phyloP scores from a whole-genome alignment of 2,329 filamentous ascomycete genomes.

The Penicillium occitanis region DNA sequence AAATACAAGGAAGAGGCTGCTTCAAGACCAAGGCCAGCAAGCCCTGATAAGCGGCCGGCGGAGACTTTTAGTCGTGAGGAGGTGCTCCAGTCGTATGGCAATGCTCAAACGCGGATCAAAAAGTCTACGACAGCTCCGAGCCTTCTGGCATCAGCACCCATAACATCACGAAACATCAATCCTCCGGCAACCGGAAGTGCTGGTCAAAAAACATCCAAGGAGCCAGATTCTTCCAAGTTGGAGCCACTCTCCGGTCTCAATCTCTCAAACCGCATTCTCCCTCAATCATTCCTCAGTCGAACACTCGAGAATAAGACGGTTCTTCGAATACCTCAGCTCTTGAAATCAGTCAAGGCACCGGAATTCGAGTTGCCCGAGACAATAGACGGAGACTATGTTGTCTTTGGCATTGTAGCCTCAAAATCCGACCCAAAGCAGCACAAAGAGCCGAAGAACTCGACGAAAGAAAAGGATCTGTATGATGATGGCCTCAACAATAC shows the following conservation, averaged over 20 bases:
- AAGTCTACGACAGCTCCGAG: conserved; percentile 39
- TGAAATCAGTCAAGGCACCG: conserved; percentile 78
- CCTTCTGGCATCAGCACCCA: conserved; percentile 22
- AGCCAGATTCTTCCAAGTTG: conserved; percentile 62
- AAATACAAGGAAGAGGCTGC: conserved; percentile 42
- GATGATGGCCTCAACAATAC: conserved; percentile 56
- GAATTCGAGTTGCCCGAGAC: conserved; percentile 72
- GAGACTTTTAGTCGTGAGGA: conserved; percentile 65
- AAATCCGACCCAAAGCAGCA: conserved; percentile 78
- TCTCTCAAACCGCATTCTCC: conserved; percentile 76
- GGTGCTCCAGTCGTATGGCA: conserved; percentile 45
- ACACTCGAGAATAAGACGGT: conserved; percentile 75
- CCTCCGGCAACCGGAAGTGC: conserved; percentile 25
- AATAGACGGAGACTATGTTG: conserved; percentile 82
- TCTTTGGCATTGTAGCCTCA: conserved; percentile 81
- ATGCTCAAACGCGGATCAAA: conserved; percentile 32
- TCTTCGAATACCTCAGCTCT: conserved; percentile 74
- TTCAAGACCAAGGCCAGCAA: conserved; percentile 38
- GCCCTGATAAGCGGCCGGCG: conserved; percentile 48
- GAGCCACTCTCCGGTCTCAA: conserved; percentile 86
- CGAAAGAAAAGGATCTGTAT: conserved; percentile 48
- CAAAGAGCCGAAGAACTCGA: conserved; percentile 46
- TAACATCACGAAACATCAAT: conserved; percentile 19
- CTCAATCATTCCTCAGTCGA: conserved; percentile 75
- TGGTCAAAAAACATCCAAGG: conserved; percentile 31